phyloP scores from a whole-genome alignment of 495 filamentous ascomycete genomes.

The Cenococcum geophilum region DNA sequence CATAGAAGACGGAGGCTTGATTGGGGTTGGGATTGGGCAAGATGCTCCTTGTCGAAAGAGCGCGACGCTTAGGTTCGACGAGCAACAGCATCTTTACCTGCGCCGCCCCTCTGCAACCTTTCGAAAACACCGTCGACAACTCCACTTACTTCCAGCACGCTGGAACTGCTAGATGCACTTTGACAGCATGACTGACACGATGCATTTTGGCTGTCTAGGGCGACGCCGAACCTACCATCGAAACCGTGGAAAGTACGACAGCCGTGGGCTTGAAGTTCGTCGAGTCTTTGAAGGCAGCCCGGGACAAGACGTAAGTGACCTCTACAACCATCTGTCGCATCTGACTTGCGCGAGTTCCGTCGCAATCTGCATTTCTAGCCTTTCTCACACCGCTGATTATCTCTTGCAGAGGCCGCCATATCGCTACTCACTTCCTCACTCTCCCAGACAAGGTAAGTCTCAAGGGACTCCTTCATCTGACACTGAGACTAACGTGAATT shows the following conservation, averaged over 20 bases:
- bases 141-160: neutral
- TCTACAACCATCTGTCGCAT: neutral
- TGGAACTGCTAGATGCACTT: neutral
- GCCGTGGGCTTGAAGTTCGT: constrained; percentile 59
- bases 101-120: constrained; percentile 16
- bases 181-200: constrained; percentile 10
- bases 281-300: constrained; percentile 57
- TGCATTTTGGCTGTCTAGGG: constrained; percentile 15
- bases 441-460: constrained; percentile 51
- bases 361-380: neutral
- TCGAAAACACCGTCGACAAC: constrained; percentile 11
- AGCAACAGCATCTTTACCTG: constrained; percentile 18
- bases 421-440: constrained; percentile 64
- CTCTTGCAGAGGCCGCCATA: constrained; percentile 53
- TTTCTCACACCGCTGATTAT: constrained; percentile 4
- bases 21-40: constrained; percentile 22
- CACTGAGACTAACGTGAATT: constrained; percentile 8
- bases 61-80: constrained; percentile 26
- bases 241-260: constrained; percentile 56
- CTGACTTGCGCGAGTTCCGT: neutral
- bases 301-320: constrained; percentile 63
- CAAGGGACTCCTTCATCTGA: neutral
- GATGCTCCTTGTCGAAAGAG: constrained; percentile 20
- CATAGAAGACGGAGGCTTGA: constrained; percentile 9
- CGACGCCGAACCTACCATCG: constrained; percentile 15